phyloP scores from a whole-genome alignment of 305 asterid species.

The Fraxinus angustifolia region DNA sequence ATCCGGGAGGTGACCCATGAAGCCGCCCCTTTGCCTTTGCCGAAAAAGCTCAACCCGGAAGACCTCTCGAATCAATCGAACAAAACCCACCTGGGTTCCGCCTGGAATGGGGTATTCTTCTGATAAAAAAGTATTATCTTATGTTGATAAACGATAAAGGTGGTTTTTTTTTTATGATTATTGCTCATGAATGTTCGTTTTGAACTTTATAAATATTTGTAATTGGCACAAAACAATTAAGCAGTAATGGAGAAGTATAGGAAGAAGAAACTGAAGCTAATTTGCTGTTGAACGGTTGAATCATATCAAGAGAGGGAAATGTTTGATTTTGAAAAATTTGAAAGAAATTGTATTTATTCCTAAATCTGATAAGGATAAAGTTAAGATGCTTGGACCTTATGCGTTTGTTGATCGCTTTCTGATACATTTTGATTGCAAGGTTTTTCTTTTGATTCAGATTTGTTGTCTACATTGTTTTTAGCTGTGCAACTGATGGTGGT shows the following conservation, averaged over 20 bases:
- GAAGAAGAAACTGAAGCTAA: not conserved
- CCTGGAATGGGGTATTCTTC: conserved; percentile 74
- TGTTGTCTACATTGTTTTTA: not conserved
- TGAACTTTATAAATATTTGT: not conserved
- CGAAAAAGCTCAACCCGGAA: conserved; percentile 63
- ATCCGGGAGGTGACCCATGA: conserved; percentile 68
- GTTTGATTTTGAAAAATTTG: not conserved
- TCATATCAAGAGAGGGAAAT: not conserved
- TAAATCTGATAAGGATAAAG: not conserved
- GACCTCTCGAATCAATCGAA: conserved; percentile 38
- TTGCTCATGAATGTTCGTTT: not conserved
- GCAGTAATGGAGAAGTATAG: not conserved
- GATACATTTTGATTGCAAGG: not conserved
- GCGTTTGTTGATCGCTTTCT: not conserved
- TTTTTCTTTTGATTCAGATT: not conserved
- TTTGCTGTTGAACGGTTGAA: not conserved
- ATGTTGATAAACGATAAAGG: not conserved
- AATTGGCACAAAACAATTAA: not conserved
- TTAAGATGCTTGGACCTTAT: not conserved
- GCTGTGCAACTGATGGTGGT: not conserved
- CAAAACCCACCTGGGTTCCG: conserved; percentile 74
- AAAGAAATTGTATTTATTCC: not conserved
- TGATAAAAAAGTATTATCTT: not conserved
- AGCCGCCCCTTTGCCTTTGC: conserved; percentile 82
- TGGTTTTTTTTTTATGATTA: not conserved